These are phyloP conservation scores for Rosa rugosa DNA, from an alignment of 306 rosid genomes.

Conservation along the genomic window DNA sequence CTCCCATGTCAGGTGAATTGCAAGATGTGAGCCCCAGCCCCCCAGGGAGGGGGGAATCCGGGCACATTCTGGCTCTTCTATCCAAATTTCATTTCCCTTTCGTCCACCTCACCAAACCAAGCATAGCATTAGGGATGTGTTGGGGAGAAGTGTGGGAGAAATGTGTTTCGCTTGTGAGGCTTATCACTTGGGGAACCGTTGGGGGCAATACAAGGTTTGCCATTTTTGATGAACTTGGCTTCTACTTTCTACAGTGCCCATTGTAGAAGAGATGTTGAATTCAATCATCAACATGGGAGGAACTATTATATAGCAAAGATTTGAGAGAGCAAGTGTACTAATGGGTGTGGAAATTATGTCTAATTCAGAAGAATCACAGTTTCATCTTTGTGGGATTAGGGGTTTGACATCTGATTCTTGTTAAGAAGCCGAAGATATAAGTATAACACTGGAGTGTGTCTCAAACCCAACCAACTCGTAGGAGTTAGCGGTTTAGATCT, in stretches of 20 bases:
- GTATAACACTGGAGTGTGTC: background rate
- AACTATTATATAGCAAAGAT: background rate
- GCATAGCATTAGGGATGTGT: conserved; percentile 7
- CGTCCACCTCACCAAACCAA: background rate
- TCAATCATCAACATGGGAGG: background rate
- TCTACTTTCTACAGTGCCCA: background rate
- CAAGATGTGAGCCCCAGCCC: background rate
- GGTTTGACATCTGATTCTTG: background rate
- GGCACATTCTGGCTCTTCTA: background rate
- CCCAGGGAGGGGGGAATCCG: background rate
- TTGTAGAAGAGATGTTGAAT: background rate
- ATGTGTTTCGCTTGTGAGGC: background rate
- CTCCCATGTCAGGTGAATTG: background rate
- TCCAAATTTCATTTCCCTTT: background rate
- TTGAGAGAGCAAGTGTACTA: background rate
- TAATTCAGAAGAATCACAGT: background rate
- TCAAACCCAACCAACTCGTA: background rate
- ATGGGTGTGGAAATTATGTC: background rate
- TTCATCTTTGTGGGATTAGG: background rate
- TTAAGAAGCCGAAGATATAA: background rate
- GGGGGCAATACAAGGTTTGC: background rate
- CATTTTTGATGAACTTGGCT: background rate
- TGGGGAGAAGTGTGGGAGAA: background rate
- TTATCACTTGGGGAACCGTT: background rate
- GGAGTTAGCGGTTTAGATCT: conserved; percentile 5